phyloP scores from a whole-genome alignment of 306 rosid genomes.

The Ammopiptanthus mongolicus region DNA sequence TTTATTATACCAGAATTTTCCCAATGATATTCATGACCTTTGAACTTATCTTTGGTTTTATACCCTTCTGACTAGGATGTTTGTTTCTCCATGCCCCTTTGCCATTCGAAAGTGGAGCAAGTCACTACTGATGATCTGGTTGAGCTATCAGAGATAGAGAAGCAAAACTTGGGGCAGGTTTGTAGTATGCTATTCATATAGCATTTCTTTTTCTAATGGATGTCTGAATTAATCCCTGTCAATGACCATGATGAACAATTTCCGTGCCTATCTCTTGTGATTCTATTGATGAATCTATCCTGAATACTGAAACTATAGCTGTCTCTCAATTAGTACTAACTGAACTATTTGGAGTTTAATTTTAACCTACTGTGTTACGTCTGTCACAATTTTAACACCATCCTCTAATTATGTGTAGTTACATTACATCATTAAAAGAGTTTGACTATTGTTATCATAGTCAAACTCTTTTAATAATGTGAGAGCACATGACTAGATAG shows the following conservation, averaged over 20 bases:
- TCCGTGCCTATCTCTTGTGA: not conserved
- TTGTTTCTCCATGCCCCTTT: slow-evolving; percentile 90
- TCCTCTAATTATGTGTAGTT: not conserved
- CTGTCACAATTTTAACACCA: not conserved
- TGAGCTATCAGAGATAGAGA: slow-evolving; percentile 95
- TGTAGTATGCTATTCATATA: slow-evolving; percentile 4
- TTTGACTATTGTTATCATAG: not conserved
- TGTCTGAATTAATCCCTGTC: slow-evolving; percentile 11
- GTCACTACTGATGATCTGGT: slow-evolving; percentile 71
- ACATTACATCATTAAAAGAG: not conserved
- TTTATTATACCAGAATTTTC: not conserved
- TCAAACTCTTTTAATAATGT: not conserved
- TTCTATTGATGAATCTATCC: slow-evolving; percentile 1
- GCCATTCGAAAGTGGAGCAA: slow-evolving; percentile 81
- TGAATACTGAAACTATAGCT: not conserved
- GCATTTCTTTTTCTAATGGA: not conserved
- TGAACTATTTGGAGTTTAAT: slow-evolving; percentile 6
- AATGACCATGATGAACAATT: not conserved
- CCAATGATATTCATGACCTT: not conserved
- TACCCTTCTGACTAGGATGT: slow-evolving; percentile 55
- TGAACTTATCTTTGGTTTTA: slow-evolving; percentile 1
- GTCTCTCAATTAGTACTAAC: not conserved
- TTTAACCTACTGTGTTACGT: not conserved
- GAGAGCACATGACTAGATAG: not conserved
- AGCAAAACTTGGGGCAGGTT: slow-evolving; percentile 92